Conservation (phyloP, 352 stramenopile species). For the Aphanomyces astaci region DNA sequence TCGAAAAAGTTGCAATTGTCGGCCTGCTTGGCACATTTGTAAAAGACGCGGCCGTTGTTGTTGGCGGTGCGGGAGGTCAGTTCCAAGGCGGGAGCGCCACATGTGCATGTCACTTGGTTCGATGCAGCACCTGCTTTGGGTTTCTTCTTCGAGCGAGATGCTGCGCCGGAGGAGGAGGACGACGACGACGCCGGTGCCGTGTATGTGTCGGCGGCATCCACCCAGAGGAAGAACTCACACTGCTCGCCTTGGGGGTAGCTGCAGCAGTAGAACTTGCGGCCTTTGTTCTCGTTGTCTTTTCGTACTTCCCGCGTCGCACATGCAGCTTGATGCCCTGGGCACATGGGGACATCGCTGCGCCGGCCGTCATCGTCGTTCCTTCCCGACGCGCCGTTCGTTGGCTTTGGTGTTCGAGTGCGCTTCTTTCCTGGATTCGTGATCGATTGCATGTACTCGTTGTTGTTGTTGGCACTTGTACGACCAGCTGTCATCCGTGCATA, state of each 20-base stretch:
- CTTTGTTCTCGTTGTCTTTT: slow-evolving; percentile 82
- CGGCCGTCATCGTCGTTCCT: neutral
- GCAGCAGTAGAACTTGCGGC: slow-evolving; percentile 88
- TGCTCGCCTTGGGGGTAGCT: slow-evolving; percentile 71
- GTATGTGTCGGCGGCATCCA: slow-evolving; percentile 42
- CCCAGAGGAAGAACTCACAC: slow-evolving; percentile 91
- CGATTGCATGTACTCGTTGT: slow-evolving; percentile 13
- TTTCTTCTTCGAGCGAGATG: slow-evolving; percentile 24
- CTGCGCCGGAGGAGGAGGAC: neutral
- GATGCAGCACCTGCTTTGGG: neutral
- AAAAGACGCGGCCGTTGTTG: slow-evolving; percentile 91
- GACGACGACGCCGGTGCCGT: too few species aligned
- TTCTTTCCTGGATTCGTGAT: slow-evolving; percentile 23
- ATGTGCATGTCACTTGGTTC: slow-evolving; percentile 33
- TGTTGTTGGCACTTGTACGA: neutral
- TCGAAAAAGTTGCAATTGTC: slow-evolving; percentile 90
- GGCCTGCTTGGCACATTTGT: slow-evolving; percentile 79
- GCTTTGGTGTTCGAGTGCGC: neutral
- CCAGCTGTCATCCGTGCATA: neutral
- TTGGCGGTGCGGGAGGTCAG: slow-evolving; percentile 56
- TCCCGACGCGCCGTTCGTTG: slow-evolving; percentile 23
- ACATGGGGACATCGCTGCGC: neutral
- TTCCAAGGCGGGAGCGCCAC: slow-evolving; percentile 34
- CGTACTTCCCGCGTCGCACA: slow-evolving; percentile 41
- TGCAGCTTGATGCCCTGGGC: slow-evolving; percentile 15